Evolutionary conservation across 1,284 basidiomycete species (phyloP).

Genomic region (Ustilago sp.): DNA sequence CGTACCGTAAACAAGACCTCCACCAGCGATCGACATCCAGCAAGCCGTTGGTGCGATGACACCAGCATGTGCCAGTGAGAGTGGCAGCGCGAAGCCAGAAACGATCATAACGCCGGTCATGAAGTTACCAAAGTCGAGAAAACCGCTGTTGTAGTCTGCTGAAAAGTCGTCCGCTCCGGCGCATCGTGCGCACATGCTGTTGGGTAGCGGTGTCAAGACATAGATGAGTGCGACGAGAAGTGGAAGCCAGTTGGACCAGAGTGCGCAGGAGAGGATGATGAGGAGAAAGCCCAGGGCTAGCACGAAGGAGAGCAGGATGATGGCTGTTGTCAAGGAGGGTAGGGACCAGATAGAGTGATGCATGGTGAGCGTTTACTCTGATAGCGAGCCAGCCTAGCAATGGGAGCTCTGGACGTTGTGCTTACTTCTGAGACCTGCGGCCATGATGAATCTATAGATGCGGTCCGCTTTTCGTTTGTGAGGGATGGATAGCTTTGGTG

Average conservation of each 20-base stretch:
- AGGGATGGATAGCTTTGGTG: constrained; percentile 14
- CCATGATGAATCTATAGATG: constrained; percentile 39
- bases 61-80: constrained; percentile 90
- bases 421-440: constrained; percentile 61
- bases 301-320: constrained; percentile 79
- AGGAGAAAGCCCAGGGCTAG: constrained; percentile 96
- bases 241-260: constrained; percentile 97
- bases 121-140: constrained; percentile 91
- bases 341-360: neutral
- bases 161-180: constrained; percentile 73
- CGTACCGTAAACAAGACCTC: constrained; percentile 95
- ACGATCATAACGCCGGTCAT: constrained; percentile 87
- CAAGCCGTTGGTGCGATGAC: constrained; percentile 87
- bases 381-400: neutral
- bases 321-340: constrained; percentile 43
- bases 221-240: constrained; percentile 94
- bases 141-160: constrained; percentile 72
- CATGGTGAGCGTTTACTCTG: neutral
- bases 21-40: constrained; percentile 93
- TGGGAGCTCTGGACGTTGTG: neutral
- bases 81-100: constrained; percentile 90
- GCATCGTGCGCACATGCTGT: constrained; percentile 77
- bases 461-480: constrained; percentile 5
- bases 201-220: constrained; percentile 93
- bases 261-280: constrained; percentile 95